Evolutionary conservation across 495 filamentous ascomycete genomes (phyloP).

Genomic region (Hypoxylon cercidicola): DNA sequence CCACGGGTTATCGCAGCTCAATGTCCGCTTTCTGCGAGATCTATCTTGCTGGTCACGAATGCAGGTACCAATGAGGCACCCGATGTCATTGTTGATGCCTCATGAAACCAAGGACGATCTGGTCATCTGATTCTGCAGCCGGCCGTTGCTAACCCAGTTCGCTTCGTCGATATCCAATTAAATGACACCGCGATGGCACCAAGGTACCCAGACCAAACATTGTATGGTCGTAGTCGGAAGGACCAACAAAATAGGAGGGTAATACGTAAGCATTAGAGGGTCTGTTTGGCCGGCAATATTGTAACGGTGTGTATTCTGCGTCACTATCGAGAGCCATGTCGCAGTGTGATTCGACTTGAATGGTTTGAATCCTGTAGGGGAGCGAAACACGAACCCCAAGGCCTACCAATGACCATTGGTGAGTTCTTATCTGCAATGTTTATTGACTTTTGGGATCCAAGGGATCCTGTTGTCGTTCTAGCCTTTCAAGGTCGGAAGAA

Average conservation of each 20-base stretch:
- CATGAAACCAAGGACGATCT: slow-evolving; percentile 13
- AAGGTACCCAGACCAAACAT: slow-evolving; percentile 20
- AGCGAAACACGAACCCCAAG: not conserved
- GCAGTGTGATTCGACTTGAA: slow-evolving; percentile 13
- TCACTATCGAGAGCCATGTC: slow-evolving; percentile 18
- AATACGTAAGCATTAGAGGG: slow-evolving; percentile 21
- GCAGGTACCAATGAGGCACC: slow-evolving; percentile 37
- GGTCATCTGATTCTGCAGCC: slow-evolving; percentile 35
- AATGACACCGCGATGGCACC: slow-evolving; percentile 12
- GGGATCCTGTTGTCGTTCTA: not conserved
- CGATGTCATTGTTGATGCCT: slow-evolving; percentile 11
- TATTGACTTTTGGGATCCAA: not conserved
- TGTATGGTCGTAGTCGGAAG: slow-evolving; percentile 25
- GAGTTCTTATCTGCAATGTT: not conserved
- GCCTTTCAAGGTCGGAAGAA: slow-evolving; percentile 18
- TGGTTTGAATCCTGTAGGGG: not conserved
- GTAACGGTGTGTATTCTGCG: slow-evolving; percentile 13
- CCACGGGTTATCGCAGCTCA: slow-evolving; percentile 29
- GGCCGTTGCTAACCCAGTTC: slow-evolving; percentile 25
- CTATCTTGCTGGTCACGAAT: slow-evolving; percentile 29
- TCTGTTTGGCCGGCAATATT: slow-evolving; percentile 11
- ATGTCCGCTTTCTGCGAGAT: slow-evolving; percentile 37
- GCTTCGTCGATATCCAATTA: slow-evolving; percentile 35
- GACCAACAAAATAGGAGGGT: slow-evolving; percentile 19
- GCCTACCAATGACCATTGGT: not conserved